Percentiles rank a stretch among this genome's conserved stretches.
These are phyloP conservation scores for Xylaria sp. DNA, from an alignment of 2,329 filamentous ascomycete species.

Conservation along the genomic window DNA sequence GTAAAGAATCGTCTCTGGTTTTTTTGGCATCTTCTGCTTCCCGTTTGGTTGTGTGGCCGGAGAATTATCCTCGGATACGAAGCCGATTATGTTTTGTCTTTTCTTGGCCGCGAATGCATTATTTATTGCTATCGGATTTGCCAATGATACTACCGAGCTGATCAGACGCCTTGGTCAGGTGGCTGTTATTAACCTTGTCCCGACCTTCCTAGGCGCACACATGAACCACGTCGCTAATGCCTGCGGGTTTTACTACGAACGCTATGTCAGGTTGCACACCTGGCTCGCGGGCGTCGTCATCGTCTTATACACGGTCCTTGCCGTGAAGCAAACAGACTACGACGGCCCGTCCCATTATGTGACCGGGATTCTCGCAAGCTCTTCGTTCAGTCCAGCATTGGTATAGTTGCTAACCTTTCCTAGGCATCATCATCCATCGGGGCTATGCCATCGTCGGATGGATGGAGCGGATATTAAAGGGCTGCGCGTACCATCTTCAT, in stretches of 20 bases:
- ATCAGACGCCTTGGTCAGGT: constrained; percentile 19
- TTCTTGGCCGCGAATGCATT: constrained; percentile 12
- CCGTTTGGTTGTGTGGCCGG: neutral
- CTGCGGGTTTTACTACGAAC: constrained; percentile 10
- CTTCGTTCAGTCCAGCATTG: neutral
- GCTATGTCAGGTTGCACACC: constrained; percentile 10
- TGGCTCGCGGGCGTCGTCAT: constrained; percentile 7
- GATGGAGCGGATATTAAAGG: too few relatives aligned
- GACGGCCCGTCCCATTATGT: neutral
- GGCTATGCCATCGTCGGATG: constrained; percentile 1
- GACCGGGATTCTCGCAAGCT: constrained; percentile 6
- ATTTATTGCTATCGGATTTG: neutral
- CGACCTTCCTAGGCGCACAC: neutral
- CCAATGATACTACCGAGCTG: neutral
- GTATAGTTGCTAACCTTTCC: neutral
- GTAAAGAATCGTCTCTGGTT: neutral
- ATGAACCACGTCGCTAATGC: constrained; percentile 22
- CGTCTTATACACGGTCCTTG: constrained; percentile 7
- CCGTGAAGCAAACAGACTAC: constrained; percentile 1
- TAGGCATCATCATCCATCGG: neutral
- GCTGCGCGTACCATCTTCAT: constrained; percentile 51
- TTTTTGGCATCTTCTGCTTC: constrained; percentile 6
- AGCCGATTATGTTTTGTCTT: constrained; percentile 13
- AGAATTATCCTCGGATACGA: constrained; percentile 18
- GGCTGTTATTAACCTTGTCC: constrained; percentile 19